Conservation (phyloP, 1,139 yeast genomes). For the Meyerozyma athensensis region DNA sequence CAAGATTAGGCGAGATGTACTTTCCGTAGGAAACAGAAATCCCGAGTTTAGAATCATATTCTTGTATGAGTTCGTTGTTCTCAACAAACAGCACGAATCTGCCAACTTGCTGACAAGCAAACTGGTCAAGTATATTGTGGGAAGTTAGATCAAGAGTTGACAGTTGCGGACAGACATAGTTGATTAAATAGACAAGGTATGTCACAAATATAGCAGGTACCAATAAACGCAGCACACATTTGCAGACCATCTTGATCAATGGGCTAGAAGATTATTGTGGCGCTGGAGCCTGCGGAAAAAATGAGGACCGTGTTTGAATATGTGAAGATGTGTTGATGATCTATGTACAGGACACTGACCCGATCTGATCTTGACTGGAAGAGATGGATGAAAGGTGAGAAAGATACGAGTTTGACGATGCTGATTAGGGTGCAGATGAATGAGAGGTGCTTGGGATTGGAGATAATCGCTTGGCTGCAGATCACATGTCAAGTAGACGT, state of each 20-base stretch:
- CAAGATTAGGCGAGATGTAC: not conserved
- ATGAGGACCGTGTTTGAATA: constrained; percentile 1
- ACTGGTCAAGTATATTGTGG: not conserved
- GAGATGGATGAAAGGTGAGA: too few species aligned
- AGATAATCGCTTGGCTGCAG: too few species aligned
- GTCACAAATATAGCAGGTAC: not conserved
- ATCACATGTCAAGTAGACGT: too few species aligned
- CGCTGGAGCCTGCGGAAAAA: not conserved
- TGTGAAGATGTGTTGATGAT: too few species aligned
- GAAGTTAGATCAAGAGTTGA: not conserved
- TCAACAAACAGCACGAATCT: not conserved
- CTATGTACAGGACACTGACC: too few species aligned
- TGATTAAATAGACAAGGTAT: not conserved
- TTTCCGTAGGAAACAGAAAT: not conserved
- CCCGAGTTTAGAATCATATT: not conserved
- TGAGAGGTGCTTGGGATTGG: too few species aligned
- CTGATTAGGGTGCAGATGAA: too few species aligned
- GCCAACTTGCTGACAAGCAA: not conserved
- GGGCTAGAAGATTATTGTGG: not conserved
- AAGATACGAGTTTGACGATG: too few species aligned
- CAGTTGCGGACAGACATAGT: not conserved
- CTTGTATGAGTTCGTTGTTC: not conserved
- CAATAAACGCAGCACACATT: not conserved
- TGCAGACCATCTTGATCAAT: not conserved
- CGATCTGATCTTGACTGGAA: too few species aligned